phyloP scores from a whole-genome alignment of 1,284 basidiomycete genomes.

The Cryptococcus amylolentus region DNA sequence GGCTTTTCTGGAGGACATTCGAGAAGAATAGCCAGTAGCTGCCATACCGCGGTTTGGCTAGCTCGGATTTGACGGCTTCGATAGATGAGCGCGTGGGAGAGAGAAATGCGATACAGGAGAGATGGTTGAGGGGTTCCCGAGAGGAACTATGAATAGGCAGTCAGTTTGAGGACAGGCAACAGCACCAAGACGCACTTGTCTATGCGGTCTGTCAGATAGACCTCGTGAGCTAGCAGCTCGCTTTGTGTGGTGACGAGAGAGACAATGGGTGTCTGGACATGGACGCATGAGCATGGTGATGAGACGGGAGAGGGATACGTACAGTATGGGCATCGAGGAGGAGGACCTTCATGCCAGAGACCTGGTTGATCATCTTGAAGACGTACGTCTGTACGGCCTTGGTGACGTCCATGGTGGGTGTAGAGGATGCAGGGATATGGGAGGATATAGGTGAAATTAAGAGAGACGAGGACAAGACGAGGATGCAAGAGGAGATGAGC shows the following conservation, averaged over 20 bases:
- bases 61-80: conserved; percentile 74
- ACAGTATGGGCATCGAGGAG: conserved; percentile 95
- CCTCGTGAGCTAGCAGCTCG: conserved; percentile 87
- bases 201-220: conserved; percentile 95
- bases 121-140: conserved; percentile 85
- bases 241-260: conserved; percentile 94
- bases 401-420: conserved; percentile 76
- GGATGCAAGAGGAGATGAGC: not conserved
- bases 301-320: conserved; percentile 30
- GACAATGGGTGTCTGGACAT: conserved; percentile 84
- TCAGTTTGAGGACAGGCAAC: not conserved
- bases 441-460: not conserved
- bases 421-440: not conserved
- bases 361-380: conserved; percentile 79
- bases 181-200: conserved; percentile 62
- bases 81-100: conserved; percentile 76
- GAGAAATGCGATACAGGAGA: conserved; percentile 94
- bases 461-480: not conserved
- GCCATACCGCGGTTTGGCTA: conserved; percentile 86
- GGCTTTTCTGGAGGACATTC: conserved; percentile 81
- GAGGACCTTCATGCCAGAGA: conserved; percentile 93
- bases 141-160: conserved; percentile 53
- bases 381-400: conserved; percentile 95
- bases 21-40: conserved; percentile 98
- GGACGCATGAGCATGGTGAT: not conserved